phyloP scores from a whole-genome alignment of 1,284 basidiomycete genomes.

The Pterulicium gracile region DNA sequence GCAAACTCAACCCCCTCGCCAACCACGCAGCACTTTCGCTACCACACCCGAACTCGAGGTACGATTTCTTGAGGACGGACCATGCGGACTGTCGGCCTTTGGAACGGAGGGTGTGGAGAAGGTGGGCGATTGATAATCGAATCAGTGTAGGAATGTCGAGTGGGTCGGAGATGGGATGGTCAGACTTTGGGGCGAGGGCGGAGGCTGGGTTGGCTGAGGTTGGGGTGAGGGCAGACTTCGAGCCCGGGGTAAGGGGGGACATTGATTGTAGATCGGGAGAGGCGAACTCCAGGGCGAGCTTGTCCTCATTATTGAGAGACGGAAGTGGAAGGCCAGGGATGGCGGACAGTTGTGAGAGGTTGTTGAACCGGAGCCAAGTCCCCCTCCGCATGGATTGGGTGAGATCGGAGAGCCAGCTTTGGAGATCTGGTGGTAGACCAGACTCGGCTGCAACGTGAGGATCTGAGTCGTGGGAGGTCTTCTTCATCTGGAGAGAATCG shows the following conservation, averaged over 20 bases:
- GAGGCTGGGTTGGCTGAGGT: too few relatives aligned
- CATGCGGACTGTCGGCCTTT: conserved; percentile 45
- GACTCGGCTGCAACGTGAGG: too few relatives aligned
- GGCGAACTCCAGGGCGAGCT: conserved; percentile 7
- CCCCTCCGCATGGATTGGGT: conserved; percentile 34
- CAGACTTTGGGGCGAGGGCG: too few relatives aligned
- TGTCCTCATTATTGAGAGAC: conserved; percentile 7
- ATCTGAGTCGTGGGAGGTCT: too few relatives aligned
- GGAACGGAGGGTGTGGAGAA: conserved; percentile 34
- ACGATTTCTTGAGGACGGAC: conserved; percentile 49
- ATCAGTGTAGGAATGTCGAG: too few relatives aligned
- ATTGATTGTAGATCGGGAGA: conserved; percentile 9
- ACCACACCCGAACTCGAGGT: conserved; percentile 46
- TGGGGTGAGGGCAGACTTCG: too few relatives aligned
- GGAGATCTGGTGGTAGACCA: conserved; percentile 24
- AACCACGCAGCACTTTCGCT: conserved; percentile 40
- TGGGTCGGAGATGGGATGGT: too few relatives aligned
- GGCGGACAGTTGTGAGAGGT: conserved; percentile 24
- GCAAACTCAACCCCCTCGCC: conserved; percentile 31
- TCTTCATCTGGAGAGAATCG: conserved; percentile 26
- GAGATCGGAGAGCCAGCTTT: conserved; percentile 37
- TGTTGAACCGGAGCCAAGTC: conserved; percentile 41
- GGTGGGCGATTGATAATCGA: too few relatives aligned
- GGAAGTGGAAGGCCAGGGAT: conserved; percentile 9
- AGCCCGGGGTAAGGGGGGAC: conserved; percentile 21